Evolutionary conservation across 768 basidiomycete genomes (phyloP).

Genomic region (Agaricus bisporus): DNA sequence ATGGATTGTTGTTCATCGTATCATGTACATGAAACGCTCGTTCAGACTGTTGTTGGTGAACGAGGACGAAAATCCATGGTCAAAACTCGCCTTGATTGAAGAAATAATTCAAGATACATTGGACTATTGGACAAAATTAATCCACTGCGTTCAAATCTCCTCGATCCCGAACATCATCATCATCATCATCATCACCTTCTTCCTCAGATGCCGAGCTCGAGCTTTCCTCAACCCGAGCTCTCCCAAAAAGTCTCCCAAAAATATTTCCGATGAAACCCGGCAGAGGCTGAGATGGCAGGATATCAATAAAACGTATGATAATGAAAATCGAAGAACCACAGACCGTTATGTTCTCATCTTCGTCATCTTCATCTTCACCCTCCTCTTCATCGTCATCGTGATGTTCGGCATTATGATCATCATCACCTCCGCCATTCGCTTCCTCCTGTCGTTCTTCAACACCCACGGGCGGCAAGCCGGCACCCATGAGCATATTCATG

Average conservation of each 20-base stretch:
- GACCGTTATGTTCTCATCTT: conserved; percentile 37
- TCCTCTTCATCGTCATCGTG: conserved; percentile 25
- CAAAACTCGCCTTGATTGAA: too few species aligned
- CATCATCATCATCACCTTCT: conserved; percentile 16
- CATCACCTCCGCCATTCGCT: conserved; percentile 37
- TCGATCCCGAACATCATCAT: not conserved
- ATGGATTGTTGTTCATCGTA: too few species aligned
- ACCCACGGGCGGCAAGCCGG: conserved; percentile 15
- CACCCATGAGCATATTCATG: conserved; percentile 14
- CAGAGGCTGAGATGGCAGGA: conserved; percentile 37
- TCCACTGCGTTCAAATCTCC: conserved; percentile 8
- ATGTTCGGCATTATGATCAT: conserved; percentile 35
- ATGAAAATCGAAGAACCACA: conserved; percentile 16
- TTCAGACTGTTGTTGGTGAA: too few species aligned
- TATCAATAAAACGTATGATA: not conserved
- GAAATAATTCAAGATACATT: too few species aligned
- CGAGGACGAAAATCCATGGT: too few species aligned
- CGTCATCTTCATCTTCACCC: conserved; percentile 35
- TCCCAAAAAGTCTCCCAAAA: conserved; percentile 54
- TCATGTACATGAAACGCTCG: too few species aligned
- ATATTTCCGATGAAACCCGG: conserved; percentile 56
- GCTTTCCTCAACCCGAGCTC: conserved; percentile 24
- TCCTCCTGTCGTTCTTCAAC: conserved; percentile 21
- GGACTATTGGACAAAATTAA: not conserved
- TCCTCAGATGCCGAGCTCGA: conserved; percentile 33